Conservation (phyloP, 352 stramenopile species). For the Phytophthora multivora region DNA sequence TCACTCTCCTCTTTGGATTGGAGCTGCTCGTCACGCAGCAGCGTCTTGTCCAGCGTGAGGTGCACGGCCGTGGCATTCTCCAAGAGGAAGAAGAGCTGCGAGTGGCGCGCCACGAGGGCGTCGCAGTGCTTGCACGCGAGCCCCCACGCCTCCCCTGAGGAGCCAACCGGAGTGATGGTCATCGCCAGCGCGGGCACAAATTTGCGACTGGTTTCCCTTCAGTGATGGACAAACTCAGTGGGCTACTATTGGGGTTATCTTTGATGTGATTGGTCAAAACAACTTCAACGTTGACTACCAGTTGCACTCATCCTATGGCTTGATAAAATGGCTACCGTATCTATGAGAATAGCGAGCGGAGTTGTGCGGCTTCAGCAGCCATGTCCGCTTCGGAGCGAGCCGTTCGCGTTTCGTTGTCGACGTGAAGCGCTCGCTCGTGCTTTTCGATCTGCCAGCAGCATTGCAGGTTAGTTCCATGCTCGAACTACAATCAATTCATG, state of each 20-base stretch:
- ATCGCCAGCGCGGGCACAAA: conserved; percentile 10
- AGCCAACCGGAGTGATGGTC: conserved; percentile 7
- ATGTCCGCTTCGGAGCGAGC: conserved; percentile 84
- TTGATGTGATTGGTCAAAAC: conserved; percentile 25
- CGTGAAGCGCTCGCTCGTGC: conserved; percentile 49
- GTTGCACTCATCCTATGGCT: background rate
- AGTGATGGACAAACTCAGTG: conserved; percentile 7
- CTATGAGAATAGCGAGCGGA: conserved; percentile 44
- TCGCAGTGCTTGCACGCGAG: conserved; percentile 38
- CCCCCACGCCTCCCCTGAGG: conserved; percentile 29
- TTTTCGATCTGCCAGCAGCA: conserved; percentile 54
- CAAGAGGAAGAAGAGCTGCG: conserved; percentile 54
- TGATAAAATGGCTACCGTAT: too few species aligned
- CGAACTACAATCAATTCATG: background rate
- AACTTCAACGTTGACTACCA: conserved; percentile 22
- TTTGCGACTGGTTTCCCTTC: background rate
- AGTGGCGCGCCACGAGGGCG: conserved; percentile 33
- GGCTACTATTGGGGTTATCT: conserved; percentile 1
- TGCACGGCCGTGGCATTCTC: conserved; percentile 58
- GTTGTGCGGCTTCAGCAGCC: conserved; percentile 67
- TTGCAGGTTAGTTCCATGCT: background rate
- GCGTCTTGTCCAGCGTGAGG: conserved; percentile 41
- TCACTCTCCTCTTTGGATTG: conserved; percentile 23
- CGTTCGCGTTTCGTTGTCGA: conserved; percentile 76
- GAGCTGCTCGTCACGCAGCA: conserved; percentile 44